phyloP scores from a whole-genome alignment of 1,284 basidiomycete genomes.

The Filobasidium uniguttulatum region DNA sequence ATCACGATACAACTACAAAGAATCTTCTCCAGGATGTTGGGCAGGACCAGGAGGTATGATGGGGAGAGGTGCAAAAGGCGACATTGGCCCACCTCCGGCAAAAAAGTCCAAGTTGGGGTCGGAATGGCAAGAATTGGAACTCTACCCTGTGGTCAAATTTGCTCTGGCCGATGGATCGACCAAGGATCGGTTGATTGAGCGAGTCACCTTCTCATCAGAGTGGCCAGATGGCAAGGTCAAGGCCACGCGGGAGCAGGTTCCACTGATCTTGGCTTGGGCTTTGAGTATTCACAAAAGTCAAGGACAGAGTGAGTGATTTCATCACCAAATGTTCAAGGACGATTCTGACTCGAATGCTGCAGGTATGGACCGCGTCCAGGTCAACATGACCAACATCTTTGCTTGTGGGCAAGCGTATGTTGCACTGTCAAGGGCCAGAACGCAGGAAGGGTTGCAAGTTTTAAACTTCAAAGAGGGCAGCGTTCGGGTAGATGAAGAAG shows the following conservation, averaged over 20 bases:
- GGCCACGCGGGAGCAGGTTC: conserved; percentile 59
- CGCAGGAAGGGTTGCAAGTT: conserved; percentile 79
- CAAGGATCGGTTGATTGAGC: conserved; percentile 47
- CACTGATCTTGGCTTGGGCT: conserved; percentile 78
- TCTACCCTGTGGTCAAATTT: conserved; percentile 67
- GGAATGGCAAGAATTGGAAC: conserved; percentile 25
- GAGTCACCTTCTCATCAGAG: conserved; percentile 73
- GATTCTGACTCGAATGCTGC: neutral
- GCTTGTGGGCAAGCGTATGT: conserved; percentile 16
- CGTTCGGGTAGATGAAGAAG: no score
- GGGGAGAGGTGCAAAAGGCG: conserved; percentile 28
- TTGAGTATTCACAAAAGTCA: conserved; percentile 93
- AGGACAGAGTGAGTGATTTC: conserved; percentile 56
- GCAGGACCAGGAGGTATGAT: conserved; percentile 19
- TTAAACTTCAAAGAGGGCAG: conserved; percentile 68
- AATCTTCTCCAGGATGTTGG: conserved; percentile 23
- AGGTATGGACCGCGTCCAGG: conserved; percentile 57
- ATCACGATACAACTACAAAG: conserved; percentile 19
- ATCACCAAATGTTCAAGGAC: neutral
- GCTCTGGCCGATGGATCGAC: conserved; percentile 41
- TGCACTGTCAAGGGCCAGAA: conserved; percentile 55
- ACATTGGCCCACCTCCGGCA: conserved; percentile 35
- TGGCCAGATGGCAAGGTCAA: conserved; percentile 68
- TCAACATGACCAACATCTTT: conserved; percentile 39
- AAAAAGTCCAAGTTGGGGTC: conserved; percentile 27